phyloP scores from a whole-genome alignment of 1,139 yeast species.

The Geotrichum histeridarum region DNA sequence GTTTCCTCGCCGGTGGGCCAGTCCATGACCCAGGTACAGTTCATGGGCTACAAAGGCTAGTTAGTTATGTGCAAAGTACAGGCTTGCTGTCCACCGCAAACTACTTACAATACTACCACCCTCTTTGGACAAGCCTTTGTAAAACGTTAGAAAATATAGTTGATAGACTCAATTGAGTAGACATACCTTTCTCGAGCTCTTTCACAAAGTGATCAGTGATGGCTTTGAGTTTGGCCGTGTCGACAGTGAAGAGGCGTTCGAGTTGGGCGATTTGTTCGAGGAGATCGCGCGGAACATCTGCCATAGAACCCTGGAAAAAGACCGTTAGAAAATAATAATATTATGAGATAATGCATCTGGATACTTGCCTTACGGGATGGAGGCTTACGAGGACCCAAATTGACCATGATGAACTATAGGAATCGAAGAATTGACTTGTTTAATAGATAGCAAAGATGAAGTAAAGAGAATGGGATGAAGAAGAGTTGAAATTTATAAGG shows the following conservation, averaged over 20 bases:
- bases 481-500: background rate
- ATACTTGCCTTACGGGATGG: slow-evolving; percentile 60
- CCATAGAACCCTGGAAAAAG: slow-evolving; percentile 55
- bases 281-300: slow-evolving; percentile 64
- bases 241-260: slow-evolving; percentile 61
- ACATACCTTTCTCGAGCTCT: slow-evolving; percentile 61
- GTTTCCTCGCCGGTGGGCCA: slow-evolving; percentile 86
- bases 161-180: slow-evolving; percentile 14
- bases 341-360: too few species aligned
- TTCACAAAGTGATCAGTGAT: slow-evolving; percentile 63
- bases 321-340: slow-evolving; percentile 4
- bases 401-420: slow-evolving; percentile 55
- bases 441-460: background rate
- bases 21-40: slow-evolving; percentile 93
- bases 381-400: slow-evolving; percentile 78
- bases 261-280: slow-evolving; percentile 53
- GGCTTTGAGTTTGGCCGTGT: slow-evolving; percentile 53
- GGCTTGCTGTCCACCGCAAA: background rate
- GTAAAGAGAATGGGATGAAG: background rate
- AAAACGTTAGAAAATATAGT: slow-evolving; percentile 1
- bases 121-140: slow-evolving; percentile 56
- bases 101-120: slow-evolving; percentile 61
- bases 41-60: slow-evolving; percentile 58
- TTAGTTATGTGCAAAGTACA: slow-evolving; percentile 1
- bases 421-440: background rate